Percentiles rank a stretch among this genome's conserved stretches.
Conservation (phyloP, 139 green algal species). For the Chlorella sp. region DNA sequence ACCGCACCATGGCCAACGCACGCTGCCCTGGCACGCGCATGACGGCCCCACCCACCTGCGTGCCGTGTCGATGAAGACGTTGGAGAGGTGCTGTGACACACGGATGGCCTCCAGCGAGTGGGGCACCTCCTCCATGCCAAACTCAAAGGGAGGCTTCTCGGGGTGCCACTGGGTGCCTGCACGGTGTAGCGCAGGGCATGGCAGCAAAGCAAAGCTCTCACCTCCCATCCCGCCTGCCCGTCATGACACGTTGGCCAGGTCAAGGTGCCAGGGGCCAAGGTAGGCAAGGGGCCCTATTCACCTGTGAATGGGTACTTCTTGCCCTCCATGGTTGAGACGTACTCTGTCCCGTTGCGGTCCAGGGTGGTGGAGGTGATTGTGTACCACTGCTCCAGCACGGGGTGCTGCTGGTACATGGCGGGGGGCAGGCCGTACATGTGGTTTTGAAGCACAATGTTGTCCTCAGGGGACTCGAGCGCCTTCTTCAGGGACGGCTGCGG, state of each 20-base stretch:
- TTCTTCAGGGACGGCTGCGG: background rate
- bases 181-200: no score
- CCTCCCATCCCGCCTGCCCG: background rate
- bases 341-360: conserved; percentile 34
- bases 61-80: conserved; percentile 1
- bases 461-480: conserved; percentile 41
- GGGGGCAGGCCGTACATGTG: conserved; percentile 77
- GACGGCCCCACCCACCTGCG: background rate
- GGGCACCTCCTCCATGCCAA: conserved; percentile 61
- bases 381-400: conserved; percentile 39
- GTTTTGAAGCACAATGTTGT: conserved; percentile 75
- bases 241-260: background rate
- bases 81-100: background rate
- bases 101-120: conserved; percentile 65
- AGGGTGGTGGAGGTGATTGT: conserved; percentile 4
- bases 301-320: conserved; percentile 77
- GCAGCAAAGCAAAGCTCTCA: background rate
- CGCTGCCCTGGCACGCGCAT: no score
- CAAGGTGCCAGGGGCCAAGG: background rate
- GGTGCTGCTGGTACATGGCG: conserved; percentile 55
- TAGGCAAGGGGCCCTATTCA: background rate
- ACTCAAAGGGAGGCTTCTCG: conserved; percentile 82
- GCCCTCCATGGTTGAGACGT: conserved; percentile 71
- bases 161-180: conserved; percentile 10
- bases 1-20: no score